These are phyloP conservation scores for Mycena sp. DNA, from an alignment of 1,284 basidiomycete species.

Conservation along the genomic window DNA sequence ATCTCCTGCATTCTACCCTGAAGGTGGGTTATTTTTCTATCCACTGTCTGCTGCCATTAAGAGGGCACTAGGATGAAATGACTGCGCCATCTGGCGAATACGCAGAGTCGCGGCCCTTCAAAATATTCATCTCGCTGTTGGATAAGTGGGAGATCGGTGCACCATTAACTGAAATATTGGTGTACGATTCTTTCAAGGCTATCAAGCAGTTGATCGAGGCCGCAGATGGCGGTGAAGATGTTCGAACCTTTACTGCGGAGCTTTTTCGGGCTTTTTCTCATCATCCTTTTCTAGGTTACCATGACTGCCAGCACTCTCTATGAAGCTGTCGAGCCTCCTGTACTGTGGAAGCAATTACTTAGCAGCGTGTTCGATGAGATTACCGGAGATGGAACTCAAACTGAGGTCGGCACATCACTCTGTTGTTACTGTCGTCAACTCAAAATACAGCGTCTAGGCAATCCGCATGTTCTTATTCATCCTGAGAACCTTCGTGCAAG, in stretches of 20 bases:
- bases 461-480: slow-evolving; percentile 75
- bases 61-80: slow-evolving; percentile 72
- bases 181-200: slow-evolving; percentile 83
- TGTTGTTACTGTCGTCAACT: slow-evolving; percentile 8
- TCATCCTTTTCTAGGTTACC: slow-evolving; percentile 62
- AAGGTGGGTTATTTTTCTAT: slow-evolving; percentile 54
- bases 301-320: slow-evolving; percentile 92
- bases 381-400: slow-evolving; percentile 47
- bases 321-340: slow-evolving; percentile 90
- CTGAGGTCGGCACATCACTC: slow-evolving; percentile 55
- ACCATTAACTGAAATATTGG: slow-evolving; percentile 79
- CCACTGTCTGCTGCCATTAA: slow-evolving; percentile 15
- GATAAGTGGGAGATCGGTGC: slow-evolving; percentile 98
- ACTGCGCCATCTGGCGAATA: slow-evolving; percentile 73
- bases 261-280: slow-evolving; percentile 23
- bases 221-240: slow-evolving; percentile 69
- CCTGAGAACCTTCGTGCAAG: slow-evolving; percentile 78
- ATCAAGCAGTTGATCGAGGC: slow-evolving; percentile 67
- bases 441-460: slow-evolving; percentile 52
- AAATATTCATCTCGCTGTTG: slow-evolving; percentile 93
- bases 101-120: slow-evolving; percentile 87
- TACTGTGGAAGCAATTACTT: slow-evolving; percentile 87
- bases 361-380: slow-evolving; percentile 63
- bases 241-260: slow-evolving; percentile 44
- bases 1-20: slow-evolving; percentile 74